Evolutionary conservation across 805 yeast genomes (phyloP).

Genomic region (Teunomyces stri): DNA sequence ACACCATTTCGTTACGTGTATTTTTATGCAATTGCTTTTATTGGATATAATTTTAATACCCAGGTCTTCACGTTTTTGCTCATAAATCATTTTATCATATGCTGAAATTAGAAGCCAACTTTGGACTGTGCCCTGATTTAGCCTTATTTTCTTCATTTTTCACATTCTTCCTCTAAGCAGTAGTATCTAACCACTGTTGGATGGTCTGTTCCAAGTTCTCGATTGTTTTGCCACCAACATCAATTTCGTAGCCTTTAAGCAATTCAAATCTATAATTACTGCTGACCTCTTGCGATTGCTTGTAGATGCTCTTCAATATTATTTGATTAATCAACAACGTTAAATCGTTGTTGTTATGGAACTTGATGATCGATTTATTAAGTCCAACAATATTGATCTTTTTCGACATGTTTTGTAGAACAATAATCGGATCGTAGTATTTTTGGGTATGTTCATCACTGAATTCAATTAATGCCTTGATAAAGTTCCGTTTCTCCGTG

Average conservation of each 20-base stretch:
- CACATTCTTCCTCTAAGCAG: not conserved
- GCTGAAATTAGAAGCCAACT: not conserved
- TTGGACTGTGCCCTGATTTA: no score
- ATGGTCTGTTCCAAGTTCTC: not conserved
- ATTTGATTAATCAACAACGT: slow-evolving; percentile 50
- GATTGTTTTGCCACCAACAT: slow-evolving; percentile 11
- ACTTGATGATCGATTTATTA: slow-evolving; percentile 55
- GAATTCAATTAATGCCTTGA: slow-evolving; percentile 67
- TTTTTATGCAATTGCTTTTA: not conserved
- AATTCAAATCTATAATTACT: slow-evolving; percentile 4
- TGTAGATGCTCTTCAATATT: slow-evolving; percentile 37
- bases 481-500: slow-evolving; percentile 69
- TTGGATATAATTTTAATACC: not conserved
- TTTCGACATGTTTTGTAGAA: slow-evolving; percentile 18
- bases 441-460: slow-evolving; percentile 49
- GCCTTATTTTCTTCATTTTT: no score
- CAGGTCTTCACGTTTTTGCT: not conserved
- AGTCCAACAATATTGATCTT: slow-evolving; percentile 55
- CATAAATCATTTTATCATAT: not conserved
- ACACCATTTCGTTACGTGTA: not conserved
- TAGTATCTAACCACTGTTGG: not conserved
- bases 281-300: slow-evolving; percentile 8
- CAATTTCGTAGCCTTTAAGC: slow-evolving; percentile 5
- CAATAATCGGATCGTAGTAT: slow-evolving; percentile 9
- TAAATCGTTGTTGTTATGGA: slow-evolving; percentile 63